Base-by-base conservation (phyloP, 441 rosid species). In the Pelargonium fulgidum region DNA sequence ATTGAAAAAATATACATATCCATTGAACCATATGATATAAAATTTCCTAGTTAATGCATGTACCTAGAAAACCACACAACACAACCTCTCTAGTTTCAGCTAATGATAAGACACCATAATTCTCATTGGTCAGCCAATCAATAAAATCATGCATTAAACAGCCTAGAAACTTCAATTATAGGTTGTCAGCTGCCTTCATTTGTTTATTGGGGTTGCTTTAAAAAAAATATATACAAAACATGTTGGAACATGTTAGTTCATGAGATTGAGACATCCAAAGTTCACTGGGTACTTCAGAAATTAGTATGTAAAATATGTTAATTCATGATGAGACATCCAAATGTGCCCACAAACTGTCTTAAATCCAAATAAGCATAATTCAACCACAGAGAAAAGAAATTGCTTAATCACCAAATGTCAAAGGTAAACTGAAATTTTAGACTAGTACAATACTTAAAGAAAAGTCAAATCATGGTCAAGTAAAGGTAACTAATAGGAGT, bases 1-100 rank as follows among this genome's bases (percentile, higher is more conserved):
- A 44, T 44, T 44, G 48, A 44, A 44, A 10, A 8, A 10, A 44
- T 33, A 36, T 36, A 36, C 3, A 36, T 36, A 36, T 36, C 41
- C 41, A 36, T 36, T 36, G 7, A 36, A 16, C 3, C 11, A 17
- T 1, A 50, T n/a, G 6, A 14, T 47, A n/a, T 50, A 19, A 56
- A 17, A 58, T 58, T 7, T 19, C 22, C 10, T 17, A 22, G 17
- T 11, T 58, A 58, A 11, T 58, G 10, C 22, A 26, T 19, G 10
- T 20, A 19, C 33, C 10, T 19, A 58, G 63, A 58, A 58, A 19
- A 19, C 63, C 62, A 58, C 33, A 58, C 63, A 20, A 56, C 62
- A 56, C 62, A 56, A 7, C 26, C 62, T 19, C 62, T 16, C 24
- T 14, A 16, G 14, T 14, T 16, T 12, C 20, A 6, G 4, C 61